Conservation (phyloP, 1,284 basidiomycete genomes). For the Cutaneotrichosporon dermatis region DNA sequence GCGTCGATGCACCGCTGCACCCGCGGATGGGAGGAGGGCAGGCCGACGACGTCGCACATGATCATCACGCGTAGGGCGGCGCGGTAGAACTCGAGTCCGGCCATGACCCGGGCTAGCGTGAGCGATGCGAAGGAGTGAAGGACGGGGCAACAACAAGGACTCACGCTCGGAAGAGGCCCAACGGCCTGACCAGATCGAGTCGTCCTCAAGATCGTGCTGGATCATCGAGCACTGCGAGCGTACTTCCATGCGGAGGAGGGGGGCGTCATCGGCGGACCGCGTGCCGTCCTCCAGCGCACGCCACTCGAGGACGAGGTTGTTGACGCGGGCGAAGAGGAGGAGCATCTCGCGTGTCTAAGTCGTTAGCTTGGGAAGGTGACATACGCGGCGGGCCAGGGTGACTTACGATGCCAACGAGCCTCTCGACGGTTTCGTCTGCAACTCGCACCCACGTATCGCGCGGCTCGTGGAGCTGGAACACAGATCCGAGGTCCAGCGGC, state of each 20-base stretch:
- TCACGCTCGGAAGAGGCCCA: not conserved
- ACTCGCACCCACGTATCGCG: not conserved
- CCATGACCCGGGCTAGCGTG: not conserved
- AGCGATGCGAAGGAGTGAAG: not conserved
- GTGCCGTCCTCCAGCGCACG: not conserved
- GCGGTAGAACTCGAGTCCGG: constrained; percentile 1
- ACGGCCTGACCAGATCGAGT: not conserved
- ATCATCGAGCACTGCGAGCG: constrained; percentile 4
- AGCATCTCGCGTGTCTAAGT: constrained; percentile 1
- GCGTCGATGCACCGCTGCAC: not conserved
- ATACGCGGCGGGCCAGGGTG: not conserved
- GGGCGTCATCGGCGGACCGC: not conserved
- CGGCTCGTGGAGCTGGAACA: not conserved
- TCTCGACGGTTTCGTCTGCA: not conserved
- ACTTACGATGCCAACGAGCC: constrained; percentile 1
- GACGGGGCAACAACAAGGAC: no score
- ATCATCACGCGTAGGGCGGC: constrained; percentile 1
- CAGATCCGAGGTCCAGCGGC: not conserved
- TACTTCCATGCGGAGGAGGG: not conserved
- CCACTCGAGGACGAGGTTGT: not conserved
- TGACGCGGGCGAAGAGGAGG: not conserved
- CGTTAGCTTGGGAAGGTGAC: not conserved
- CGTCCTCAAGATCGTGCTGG: constrained; percentile 2
- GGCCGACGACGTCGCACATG: not conserved
- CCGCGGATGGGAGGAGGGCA: not conserved